Evolutionary conservation across 1,284 basidiomycete genomes (phyloP).

Genomic region (Pseudozyma hubeiensis): DNA sequence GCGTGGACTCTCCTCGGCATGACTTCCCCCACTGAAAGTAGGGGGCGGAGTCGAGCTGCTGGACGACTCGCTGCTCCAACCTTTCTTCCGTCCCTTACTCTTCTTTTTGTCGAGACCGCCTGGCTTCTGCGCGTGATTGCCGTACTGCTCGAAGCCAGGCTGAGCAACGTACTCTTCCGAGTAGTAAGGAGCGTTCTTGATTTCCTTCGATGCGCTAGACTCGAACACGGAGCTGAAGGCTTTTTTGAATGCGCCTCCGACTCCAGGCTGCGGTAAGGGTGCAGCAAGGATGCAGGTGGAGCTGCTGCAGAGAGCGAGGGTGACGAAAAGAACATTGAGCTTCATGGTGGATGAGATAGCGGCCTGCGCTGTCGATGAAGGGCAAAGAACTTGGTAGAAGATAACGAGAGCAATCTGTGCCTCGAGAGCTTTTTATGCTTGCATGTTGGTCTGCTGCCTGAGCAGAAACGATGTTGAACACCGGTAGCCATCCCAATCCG

Average conservation of each 20-base stretch:
- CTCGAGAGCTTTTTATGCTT: no score
- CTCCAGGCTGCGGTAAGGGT: not conserved
- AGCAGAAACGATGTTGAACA: no score
- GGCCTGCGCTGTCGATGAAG: not conserved
- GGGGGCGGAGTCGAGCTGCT: no score
- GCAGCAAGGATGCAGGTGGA: conserved; percentile 6
- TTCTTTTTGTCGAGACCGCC: not conserved
- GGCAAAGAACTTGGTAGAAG: not conserved
- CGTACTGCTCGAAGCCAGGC: not conserved
- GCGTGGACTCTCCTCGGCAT: no score
- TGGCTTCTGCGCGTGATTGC: not conserved
- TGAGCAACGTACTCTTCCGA: not conserved
- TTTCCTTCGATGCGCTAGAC: not conserved
- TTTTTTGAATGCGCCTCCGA: no score
- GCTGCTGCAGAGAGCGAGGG: conserved; percentile 15
- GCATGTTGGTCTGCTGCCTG: no score
- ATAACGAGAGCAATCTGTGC: no score
- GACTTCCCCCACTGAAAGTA: no score
- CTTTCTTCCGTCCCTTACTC: no score
- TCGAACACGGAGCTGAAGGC: not conserved
- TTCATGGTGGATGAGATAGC: conserved; percentile 7
- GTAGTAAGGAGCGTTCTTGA: not conserved
- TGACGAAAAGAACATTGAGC: conserved; percentile 19
- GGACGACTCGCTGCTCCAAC: no score
- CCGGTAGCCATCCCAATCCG: no score